Conservation (phyloP, 805 yeast genomes). For the Hanseniaspora singularis region DNA sequence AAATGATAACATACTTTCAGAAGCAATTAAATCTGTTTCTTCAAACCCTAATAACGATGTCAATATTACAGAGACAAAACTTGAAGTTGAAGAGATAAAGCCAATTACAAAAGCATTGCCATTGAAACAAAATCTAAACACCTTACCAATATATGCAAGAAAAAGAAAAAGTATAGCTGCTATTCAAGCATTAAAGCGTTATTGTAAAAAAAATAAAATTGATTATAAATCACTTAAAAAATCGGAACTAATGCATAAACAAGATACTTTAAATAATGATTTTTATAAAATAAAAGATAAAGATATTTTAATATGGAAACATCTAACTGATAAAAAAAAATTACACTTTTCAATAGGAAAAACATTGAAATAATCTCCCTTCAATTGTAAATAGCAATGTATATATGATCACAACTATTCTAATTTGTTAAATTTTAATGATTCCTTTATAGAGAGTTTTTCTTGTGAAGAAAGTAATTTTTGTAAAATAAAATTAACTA, state of each 20-base stretch:
- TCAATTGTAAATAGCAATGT: neutral
- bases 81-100: neutral
- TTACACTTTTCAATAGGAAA: neutral
- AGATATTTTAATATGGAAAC: slow-evolving; percentile 5
- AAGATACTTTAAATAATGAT: slow-evolving; percentile 1
- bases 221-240: neutral
- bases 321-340: neutral
- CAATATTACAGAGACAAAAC: neutral
- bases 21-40: neutral
- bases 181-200: neutral
- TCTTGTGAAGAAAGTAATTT: slow-evolving; percentile 33
- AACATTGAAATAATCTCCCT: neutral
- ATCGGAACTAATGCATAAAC: neutral
- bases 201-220: slow-evolving; percentile 1
- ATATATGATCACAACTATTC: neutral
- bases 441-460: neutral
- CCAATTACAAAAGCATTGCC: too few species aligned
- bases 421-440: neutral
- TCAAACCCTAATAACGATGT: neutral
- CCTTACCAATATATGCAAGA: neutral
- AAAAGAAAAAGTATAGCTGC: neutral
- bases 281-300: slow-evolving; percentile 2
- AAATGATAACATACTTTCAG: neutral
- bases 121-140: too few species aligned
- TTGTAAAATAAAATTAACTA: slow-evolving; percentile 63